A percentile compares a stretch with the other conserved stretches of the same genome.
Conservation (phyloP, 306 rosid genomes). For the Castanea crenata region DNA sequence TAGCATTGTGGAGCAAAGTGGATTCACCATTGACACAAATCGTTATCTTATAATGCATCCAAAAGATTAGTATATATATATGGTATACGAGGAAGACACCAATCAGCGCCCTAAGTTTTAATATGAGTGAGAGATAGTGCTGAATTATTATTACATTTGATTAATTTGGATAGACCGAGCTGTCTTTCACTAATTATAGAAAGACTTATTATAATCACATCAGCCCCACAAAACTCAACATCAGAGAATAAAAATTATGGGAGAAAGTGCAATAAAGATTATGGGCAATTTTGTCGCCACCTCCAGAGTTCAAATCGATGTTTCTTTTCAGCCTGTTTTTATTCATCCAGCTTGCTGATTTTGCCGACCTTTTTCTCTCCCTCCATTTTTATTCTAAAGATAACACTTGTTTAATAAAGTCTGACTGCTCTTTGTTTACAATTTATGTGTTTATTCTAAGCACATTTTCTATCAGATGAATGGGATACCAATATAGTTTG, state of each 20-base stretch:
- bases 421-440: background rate
- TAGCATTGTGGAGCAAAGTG: background rate
- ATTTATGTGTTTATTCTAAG: background rate
- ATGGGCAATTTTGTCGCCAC: constrained; percentile 34
- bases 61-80: background rate
- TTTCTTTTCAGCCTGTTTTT: background rate
- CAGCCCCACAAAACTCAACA: constrained; percentile 2
- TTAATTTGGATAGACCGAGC: constrained; percentile 9
- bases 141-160: background rate
- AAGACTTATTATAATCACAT: background rate
- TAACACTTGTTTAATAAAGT: background rate
- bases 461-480: no score
- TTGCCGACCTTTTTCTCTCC: background rate
- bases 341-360: background rate
- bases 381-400: background rate
- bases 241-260: constrained; percentile 2
- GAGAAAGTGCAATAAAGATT: constrained; percentile 8
- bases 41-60: background rate
- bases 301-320: constrained; percentile 5
- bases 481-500: no score
- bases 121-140: background rate
- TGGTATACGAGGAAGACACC: background rate
- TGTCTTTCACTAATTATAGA: constrained; percentile 16
- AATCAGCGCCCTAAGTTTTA: background rate
- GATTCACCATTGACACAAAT: background rate